Evolutionary conservation across 169 alveolate species (phyloP).

Genomic region (Cryptosporidium felis): DNA sequence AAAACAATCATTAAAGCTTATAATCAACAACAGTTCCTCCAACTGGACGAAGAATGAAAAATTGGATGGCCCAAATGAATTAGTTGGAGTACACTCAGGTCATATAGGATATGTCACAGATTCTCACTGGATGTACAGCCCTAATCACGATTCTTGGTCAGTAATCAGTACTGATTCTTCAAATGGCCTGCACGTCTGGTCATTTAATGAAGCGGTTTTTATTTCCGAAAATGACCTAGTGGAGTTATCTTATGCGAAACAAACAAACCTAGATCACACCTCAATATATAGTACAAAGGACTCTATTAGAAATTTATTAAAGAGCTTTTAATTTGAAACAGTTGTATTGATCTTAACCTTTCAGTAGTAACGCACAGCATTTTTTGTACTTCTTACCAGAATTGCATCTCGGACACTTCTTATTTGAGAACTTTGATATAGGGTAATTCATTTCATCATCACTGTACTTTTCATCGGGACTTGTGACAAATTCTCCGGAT

Average conservation of each 20-base stretch:
- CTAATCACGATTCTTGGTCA: slow-evolving; percentile 57
- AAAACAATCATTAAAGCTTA: slow-evolving; percentile 1
- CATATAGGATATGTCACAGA: slow-evolving; percentile 51
- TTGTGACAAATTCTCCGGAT: not conserved
- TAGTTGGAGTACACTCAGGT: slow-evolving; percentile 64
- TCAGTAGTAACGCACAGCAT: slow-evolving; percentile 34
- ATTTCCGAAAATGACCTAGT: slow-evolving; percentile 60
- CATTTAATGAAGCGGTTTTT: slow-evolving; percentile 49
- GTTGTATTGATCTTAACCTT: not conserved
- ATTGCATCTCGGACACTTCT: slow-evolving; percentile 63
- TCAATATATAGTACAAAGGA: slow-evolving; percentile 20
- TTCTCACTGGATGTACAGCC: slow-evolving; percentile 64
- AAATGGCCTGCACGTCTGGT: slow-evolving; percentile 53
- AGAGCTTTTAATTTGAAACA: not conserved
- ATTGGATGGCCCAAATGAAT: slow-evolving; percentile 47
- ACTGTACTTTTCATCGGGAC: slow-evolving; percentile 3
- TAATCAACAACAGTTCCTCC: not conserved
- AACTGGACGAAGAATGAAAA: slow-evolving; percentile 19
- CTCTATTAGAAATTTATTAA: slow-evolving; percentile 22
- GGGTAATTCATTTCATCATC: slow-evolving; percentile 65
- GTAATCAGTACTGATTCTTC: slow-evolving; percentile 54
- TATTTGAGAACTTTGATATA: slow-evolving; percentile 58
- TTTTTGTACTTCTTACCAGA: slow-evolving; percentile 62
- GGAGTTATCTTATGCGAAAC: slow-evolving; percentile 41
- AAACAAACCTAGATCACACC: slow-evolving; percentile 1